These are phyloP conservation scores for Darksidea phi DNA, from an alignment of 495 filamentous ascomycete genomes.

Conservation along the genomic window DNA sequence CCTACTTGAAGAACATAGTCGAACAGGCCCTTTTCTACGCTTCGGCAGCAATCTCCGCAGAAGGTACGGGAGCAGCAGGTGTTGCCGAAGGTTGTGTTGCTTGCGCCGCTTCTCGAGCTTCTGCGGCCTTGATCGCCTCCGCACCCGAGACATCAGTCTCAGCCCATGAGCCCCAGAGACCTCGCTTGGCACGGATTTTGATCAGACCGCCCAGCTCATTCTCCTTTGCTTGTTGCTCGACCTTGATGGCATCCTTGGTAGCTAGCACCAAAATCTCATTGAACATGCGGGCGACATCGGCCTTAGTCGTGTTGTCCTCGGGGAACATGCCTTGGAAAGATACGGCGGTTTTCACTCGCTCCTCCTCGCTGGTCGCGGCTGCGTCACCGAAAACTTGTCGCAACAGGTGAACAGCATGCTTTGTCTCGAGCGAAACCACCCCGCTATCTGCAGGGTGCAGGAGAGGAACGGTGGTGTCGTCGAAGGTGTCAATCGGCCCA, in stretches of 20 bases:
- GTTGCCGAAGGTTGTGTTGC: neutral
- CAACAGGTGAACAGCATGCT: slow-evolving; percentile 92
- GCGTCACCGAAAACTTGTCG: slow-evolving; percentile 77
- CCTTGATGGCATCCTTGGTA: slow-evolving; percentile 96
- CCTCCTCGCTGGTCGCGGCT: slow-evolving; percentile 52
- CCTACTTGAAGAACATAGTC: neutral
- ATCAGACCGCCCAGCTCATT: slow-evolving; percentile 72
- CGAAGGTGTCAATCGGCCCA: slow-evolving; percentile 52
- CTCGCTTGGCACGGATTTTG: slow-evolving; percentile 79
- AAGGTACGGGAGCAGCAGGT: neutral
- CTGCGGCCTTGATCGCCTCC: slow-evolving; percentile 46
- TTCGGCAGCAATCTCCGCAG: neutral
- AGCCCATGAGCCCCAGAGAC: slow-evolving; percentile 93
- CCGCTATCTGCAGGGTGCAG: slow-evolving; percentile 77
- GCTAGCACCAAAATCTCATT: slow-evolving; percentile 94
- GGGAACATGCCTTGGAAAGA: slow-evolving; percentile 91
- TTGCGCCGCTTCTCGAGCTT: neutral
- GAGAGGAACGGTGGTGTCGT: slow-evolving; percentile 71
- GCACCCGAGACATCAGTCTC: slow-evolving; percentile 72
- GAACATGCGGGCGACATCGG: slow-evolving; percentile 98
- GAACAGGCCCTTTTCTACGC: neutral
- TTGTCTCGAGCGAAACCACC: slow-evolving; percentile 82
- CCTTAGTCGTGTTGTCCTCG: slow-evolving; percentile 69
- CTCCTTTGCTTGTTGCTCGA: slow-evolving; percentile 70
- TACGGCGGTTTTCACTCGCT: slow-evolving; percentile 73